Conservation (phyloP, 2,329 filamentous ascomycete genomes). For the Aureobasidium sp. region DNA sequence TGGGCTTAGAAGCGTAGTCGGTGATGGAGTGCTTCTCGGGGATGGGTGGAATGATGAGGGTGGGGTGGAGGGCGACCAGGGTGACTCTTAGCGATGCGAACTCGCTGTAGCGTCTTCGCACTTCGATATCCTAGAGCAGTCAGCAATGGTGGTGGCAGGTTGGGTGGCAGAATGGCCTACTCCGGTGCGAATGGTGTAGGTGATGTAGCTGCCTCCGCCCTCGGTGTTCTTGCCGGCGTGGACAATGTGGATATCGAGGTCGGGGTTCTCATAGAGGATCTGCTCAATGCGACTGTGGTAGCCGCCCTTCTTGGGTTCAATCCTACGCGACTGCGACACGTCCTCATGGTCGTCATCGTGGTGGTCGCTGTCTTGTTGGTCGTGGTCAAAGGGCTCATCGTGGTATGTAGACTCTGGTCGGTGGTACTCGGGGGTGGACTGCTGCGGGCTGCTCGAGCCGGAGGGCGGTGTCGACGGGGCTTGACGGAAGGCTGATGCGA, state of each 20-base stretch:
- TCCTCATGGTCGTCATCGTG: constrained; percentile 45
- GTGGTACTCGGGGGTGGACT: constrained; percentile 1
- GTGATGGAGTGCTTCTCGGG: constrained; percentile 99
- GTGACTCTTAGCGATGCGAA: constrained; percentile 87
- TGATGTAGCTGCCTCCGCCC: constrained; percentile 86
- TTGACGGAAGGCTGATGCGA: constrained; percentile 10
- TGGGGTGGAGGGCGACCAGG: constrained; percentile 85
- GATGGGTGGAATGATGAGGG: constrained; percentile 90
- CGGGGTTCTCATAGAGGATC: constrained; percentile 90
- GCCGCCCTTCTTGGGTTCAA: constrained; percentile 63
- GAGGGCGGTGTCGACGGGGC: constrained; percentile 23
- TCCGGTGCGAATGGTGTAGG: constrained; percentile 92
- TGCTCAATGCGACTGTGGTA: constrained; percentile 97
- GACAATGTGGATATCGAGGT: constrained; percentile 81
- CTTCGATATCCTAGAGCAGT: constrained; percentile 71
- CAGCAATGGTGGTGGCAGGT: not conserved
- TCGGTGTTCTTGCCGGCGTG: constrained; percentile 93
- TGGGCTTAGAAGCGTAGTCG: constrained; percentile 95
- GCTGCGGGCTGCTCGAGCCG: constrained; percentile 6
- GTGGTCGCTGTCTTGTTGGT: constrained; percentile 55
- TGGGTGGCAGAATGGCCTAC: constrained; percentile 43
- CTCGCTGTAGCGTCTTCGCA: constrained; percentile 90
- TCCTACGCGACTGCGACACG: constrained; percentile 37
- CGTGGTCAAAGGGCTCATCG: constrained; percentile 54
- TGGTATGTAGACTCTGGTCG: constrained; percentile 11